Percentiles rank a stretch among this genome's conserved stretches.
Conservation (phyloP, 78 protist genomes). For the Dictyostelium firmibasis region DNA sequence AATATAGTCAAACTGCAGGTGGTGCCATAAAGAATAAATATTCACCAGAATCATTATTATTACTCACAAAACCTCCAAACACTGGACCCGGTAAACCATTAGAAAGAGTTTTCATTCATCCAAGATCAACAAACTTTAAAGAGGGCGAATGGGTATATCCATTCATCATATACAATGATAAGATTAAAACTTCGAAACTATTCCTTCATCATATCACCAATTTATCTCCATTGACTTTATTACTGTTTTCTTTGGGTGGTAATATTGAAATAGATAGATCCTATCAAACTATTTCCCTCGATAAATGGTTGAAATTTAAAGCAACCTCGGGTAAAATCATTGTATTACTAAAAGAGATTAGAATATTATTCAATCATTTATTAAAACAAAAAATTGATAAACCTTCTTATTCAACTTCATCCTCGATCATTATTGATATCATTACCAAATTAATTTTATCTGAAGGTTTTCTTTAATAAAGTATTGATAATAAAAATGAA, state of each 20-base stretch:
- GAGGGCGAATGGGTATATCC: conserved; percentile 58
- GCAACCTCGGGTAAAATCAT: conserved; percentile 48
- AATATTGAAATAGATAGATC: conserved; percentile 7
- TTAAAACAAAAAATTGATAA: conserved; percentile 40
- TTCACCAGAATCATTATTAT: conserved; percentile 24
- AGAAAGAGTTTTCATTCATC: conserved; percentile 71
- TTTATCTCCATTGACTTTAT: conserved; percentile 80
- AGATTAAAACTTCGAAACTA: conserved; percentile 51
- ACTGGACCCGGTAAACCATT: background rate
- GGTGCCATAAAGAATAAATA: conserved; percentile 88
- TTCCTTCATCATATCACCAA: conserved; percentile 79
- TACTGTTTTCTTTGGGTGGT: conserved; percentile 88
- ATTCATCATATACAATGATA: conserved; percentile 70
- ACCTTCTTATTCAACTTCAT: conserved; percentile 33
- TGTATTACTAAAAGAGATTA: conserved; percentile 43
- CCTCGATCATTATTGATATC: conserved; percentile 53
- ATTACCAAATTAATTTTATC: conserved; percentile 37
- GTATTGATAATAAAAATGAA: background rate
- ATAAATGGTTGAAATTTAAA: conserved; percentile 80
- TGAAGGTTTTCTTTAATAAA: conserved; percentile 59
- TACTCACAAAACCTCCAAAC: background rate
- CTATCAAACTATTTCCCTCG: conserved; percentile 44
- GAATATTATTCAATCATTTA: conserved; percentile 36
- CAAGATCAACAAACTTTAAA: conserved; percentile 61
- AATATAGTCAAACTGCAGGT: conserved; percentile 59